Conservation (phyloP, 495 filamentous ascomycete genomes). For the Penicillium maclennaniae region DNA sequence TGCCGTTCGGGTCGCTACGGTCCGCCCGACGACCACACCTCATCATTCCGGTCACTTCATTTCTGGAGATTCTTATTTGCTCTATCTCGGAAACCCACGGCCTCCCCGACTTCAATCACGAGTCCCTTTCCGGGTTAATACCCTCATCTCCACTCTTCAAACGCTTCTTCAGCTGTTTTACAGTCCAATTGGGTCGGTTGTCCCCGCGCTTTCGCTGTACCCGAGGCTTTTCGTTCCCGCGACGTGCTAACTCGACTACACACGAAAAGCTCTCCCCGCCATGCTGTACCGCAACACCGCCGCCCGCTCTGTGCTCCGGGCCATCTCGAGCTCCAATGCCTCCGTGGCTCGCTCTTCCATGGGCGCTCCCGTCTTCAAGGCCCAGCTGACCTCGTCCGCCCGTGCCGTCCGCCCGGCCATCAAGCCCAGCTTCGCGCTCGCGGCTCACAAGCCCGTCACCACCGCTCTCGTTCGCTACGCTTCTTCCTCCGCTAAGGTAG, state of each 20-base stretch:
- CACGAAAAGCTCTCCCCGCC: constrained; percentile 38
- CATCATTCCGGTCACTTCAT: constrained; percentile 39
- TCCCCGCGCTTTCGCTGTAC: constrained; percentile 14
- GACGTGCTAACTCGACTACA: constrained; percentile 34
- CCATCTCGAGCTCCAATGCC: constrained; percentile 47
- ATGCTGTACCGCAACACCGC: constrained; percentile 49
- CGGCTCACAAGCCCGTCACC: constrained; percentile 48
- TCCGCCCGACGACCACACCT: constrained; percentile 37
- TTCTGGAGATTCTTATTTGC: constrained; percentile 34
- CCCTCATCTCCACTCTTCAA: constrained; percentile 34
- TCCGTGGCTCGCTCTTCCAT: constrained; percentile 41
- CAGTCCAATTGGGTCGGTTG: constrained; percentile 39
- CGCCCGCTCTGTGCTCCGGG: constrained; percentile 46
- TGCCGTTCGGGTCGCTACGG: constrained; percentile 32
- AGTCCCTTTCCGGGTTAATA: constrained; percentile 35
- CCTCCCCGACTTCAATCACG: constrained; percentile 31
- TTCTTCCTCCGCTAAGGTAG: constrained; percentile 38
- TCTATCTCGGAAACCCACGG: constrained; percentile 31
- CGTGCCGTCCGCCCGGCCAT: constrained; percentile 35
- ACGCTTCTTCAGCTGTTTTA: constrained; percentile 17
- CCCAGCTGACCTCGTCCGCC: constrained; percentile 44
- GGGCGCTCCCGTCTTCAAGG: constrained; percentile 43
- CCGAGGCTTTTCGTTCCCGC: constrained; percentile 35
- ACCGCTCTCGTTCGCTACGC: constrained; percentile 50
- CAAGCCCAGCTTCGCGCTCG: constrained; percentile 39